A percentile compares a stretch with the other conserved stretches of the same genome.
Evolutionary conservation across 495 filamentous ascomycete genomes (phyloP).

Genomic region (Aspergillus hancockii): DNA sequence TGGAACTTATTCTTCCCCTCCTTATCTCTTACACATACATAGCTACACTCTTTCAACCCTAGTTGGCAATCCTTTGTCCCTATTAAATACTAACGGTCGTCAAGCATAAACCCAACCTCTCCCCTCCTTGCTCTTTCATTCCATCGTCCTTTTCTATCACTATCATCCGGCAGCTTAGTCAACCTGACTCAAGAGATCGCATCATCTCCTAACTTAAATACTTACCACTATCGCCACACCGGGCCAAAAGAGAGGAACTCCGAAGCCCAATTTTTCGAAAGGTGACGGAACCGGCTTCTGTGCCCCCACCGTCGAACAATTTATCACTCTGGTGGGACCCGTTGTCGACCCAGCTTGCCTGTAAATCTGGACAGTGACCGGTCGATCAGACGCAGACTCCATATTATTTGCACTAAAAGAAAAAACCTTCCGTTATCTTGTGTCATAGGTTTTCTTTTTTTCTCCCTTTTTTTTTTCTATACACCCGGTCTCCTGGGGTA

Average conservation of each 20-base stretch:
- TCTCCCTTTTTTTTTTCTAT: conserved; percentile 5
- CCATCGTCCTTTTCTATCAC: neutral
- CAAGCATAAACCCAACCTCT: conserved; percentile 2
- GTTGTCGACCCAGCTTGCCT: conserved; percentile 18
- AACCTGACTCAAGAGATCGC: conserved; percentile 17
- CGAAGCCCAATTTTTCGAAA: conserved; percentile 12
- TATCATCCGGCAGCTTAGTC: conserved; percentile 19
- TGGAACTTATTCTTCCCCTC: neutral
- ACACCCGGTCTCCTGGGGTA: neutral
- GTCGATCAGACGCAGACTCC: conserved; percentile 22
- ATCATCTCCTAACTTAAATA: conserved; percentile 20
- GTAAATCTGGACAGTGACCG: conserved; percentile 19
- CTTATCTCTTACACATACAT: neutral
- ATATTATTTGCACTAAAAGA: conserved; percentile 9
- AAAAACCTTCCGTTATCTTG: conserved; percentile 16
- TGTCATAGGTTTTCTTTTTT: conserved; percentile 19
- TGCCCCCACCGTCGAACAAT: conserved; percentile 14
- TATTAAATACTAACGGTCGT: neutral
- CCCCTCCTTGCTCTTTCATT: neutral
- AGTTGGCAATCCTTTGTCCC: neutral
- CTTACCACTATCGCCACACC: conserved; percentile 11
- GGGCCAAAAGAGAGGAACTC: conserved; percentile 12
- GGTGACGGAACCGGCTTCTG: conserved; percentile 29
- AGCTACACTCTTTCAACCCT: neutral
- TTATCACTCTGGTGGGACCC: conserved; percentile 19